Evolutionary conservation across 2,329 filamentous ascomycete species (phyloP), one percentile per base, ranked within the genome.

Genomic region (Trichophyton mentagrophytes): DNA sequence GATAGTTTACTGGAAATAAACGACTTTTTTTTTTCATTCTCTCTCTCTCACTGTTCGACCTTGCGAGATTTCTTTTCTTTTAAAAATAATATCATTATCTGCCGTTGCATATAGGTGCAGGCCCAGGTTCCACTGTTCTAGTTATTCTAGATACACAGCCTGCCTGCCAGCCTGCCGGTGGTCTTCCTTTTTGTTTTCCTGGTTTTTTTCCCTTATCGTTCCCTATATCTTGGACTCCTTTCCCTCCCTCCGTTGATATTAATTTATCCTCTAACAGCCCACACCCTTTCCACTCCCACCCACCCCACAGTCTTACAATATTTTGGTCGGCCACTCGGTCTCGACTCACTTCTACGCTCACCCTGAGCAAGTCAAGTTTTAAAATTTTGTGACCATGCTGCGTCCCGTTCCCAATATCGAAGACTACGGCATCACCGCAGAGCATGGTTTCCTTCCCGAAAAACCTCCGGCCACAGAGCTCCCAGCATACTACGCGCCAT

Each of bases 401-500:
- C 74, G 76, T 62, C 76, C 77, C 4, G 68, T 79, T 20, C 77
- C 77, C 7, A 69, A 67, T 55, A 80, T 89, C 61, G 80, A 83
- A 72, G 86, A 95, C 74, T 95, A 95, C 76, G 89, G 87, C 75
- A 72, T 79, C 60, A 77, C 77, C 27, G 69, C 74, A 9, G 68
- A 84, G 61, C 84, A 90, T 76, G 93, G 93, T 69, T 99, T 99
- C 77, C 83, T 99, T 60, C 90, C 93, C 1, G 80, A 88, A 64
- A 85, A 89, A 65, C 77, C 88, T 40, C 93, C 93, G 47, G 79
- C 97, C 64, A 85, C 89, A 64, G 78, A 83, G 60, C 84, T 99
- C 13, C 88, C 90, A 8, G 88, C 87, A 2, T 97, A 96, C 78
- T 99, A 97, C 75, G 86, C 88, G 73, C 89, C 90, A 70, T 99